phyloP scores from a whole-genome alignment of 192 early-diverging fungal species.

The Phycomyces nitens region DNA sequence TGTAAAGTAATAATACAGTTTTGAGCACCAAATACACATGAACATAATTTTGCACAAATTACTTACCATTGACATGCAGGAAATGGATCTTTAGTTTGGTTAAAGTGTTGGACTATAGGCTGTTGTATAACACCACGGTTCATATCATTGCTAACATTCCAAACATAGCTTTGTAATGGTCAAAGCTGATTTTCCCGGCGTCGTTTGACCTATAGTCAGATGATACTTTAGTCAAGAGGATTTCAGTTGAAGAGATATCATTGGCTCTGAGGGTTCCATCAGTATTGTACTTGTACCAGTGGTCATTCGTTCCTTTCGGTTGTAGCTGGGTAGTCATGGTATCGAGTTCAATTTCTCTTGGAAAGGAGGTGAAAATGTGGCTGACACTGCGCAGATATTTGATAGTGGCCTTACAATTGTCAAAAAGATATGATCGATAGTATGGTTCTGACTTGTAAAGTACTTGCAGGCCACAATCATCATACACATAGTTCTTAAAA shows the following conservation, averaged over 20 bases:
- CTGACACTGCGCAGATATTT: constrained; percentile 10
- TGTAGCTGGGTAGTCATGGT: constrained; percentile 12
- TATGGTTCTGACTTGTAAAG: constrained; percentile 13
- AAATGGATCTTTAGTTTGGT: constrained; percentile 15
- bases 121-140: constrained; percentile 5
- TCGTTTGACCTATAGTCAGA: constrained; percentile 14
- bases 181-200: constrained; percentile 4
- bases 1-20: constrained; percentile 14
- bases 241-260: constrained; percentile 13
- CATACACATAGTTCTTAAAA: constrained; percentile 13
- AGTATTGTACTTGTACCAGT: constrained; percentile 16
- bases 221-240: constrained; percentile 10
- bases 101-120: constrained; percentile 3
- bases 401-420: constrained; percentile 11
- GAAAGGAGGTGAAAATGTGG: constrained; percentile 9
- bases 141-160: constrained; percentile 14
- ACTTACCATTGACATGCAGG: constrained; percentile 17
- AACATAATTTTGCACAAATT: constrained; percentile 3
- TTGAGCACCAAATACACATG: constrained; percentile 7
- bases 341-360: constrained; percentile 19
- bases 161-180: constrained; percentile 16
- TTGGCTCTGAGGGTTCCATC: constrained; percentile 8
- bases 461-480: constrained; percentile 13
- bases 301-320: constrained; percentile 12
- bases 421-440: constrained; percentile 18